Conservation (phyloP, 225 moss, liverwort and hornwort genomes). For the Climacium dendroides region DNA sequence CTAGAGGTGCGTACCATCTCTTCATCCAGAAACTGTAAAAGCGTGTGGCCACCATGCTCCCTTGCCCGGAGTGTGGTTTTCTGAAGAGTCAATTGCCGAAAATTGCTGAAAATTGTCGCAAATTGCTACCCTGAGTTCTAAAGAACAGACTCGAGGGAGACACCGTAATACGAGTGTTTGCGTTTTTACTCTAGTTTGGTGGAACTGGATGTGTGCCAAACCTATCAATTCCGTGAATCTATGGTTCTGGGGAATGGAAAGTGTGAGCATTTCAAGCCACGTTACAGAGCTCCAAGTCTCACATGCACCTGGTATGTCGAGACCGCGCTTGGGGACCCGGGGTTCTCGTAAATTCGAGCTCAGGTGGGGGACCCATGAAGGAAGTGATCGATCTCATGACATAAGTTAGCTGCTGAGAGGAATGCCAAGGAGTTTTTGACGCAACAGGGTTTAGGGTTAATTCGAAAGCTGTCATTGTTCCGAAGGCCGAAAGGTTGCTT, state of each 20-base stretch:
- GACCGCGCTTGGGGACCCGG: neutral
- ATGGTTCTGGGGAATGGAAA: neutral
- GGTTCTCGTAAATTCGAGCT: neutral
- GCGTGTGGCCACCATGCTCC: neutral
- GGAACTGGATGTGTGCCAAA: neutral
- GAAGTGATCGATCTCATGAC: neutral
- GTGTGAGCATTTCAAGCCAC: neutral
- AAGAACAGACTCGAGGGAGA: neutral
- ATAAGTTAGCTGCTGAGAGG: neutral
- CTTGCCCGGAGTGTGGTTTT: neutral
- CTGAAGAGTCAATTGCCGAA: neutral
- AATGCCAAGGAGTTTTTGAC: neutral
- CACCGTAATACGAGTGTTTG: neutral
- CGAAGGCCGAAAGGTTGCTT: neutral
- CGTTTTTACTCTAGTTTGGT: neutral
- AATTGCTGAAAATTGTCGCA: neutral
- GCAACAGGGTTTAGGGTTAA: neutral
- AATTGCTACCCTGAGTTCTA: neutral
- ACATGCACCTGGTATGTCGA: neutral
- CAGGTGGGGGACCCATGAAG: neutral
- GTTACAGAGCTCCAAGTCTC: neutral
- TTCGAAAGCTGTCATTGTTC: neutral
- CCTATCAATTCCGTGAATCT: neutral
- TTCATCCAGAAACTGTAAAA: neutral
- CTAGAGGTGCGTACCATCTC: too few relatives aligned